A percentile compares a stretch with the other conserved stretches of the same genome.
Conservation (phyloP, 345 rosid species). For the Brassica carinata region DNA sequence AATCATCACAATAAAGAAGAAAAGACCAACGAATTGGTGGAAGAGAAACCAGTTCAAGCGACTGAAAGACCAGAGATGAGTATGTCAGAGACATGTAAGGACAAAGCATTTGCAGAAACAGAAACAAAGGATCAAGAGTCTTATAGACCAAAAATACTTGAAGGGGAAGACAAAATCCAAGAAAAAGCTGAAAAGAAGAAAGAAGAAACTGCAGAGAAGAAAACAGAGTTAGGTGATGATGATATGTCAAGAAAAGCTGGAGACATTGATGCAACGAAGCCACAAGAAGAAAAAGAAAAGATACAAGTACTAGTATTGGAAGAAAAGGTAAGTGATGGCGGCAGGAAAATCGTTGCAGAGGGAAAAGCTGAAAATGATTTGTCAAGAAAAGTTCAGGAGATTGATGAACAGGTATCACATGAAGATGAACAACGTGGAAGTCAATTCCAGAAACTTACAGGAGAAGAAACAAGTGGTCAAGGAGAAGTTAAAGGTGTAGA, state of each 20-base stretch:
- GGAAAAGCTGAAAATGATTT: background rate
- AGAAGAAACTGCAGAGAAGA: background rate
- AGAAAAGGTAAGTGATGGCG: slow-evolving; percentile 16
- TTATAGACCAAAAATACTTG: slow-evolving; percentile 7
- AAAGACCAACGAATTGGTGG: background rate
- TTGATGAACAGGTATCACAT: background rate
- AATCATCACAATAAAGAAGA: background rate
- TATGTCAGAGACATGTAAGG: background rate
- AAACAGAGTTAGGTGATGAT: slow-evolving; percentile 3
- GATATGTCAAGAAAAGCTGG: background rate
- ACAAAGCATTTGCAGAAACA: background rate
- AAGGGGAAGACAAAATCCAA: background rate
- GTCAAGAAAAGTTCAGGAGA: slow-evolving; percentile 12
- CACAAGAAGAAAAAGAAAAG: slow-evolving; percentile 5
- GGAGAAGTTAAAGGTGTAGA: slow-evolving; percentile 18
- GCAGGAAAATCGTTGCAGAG: background rate
- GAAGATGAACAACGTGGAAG: slow-evolving; percentile 5
- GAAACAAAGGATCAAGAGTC: slow-evolving; percentile 17
- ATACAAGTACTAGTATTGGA: background rate
- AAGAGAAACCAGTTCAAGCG: slow-evolving; percentile 21
- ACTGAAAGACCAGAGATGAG: slow-evolving; percentile 4
- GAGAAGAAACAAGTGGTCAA: slow-evolving; percentile 1
- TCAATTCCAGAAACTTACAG: background rate
- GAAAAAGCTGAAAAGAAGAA: slow-evolving; percentile 18
- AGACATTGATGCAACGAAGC: background rate